Evolutionary conservation across 2,329 filamentous ascomycete species (phyloP), one percentile per base, ranked within the genome.

Genomic region (Colletotrichum incanum): DNA sequence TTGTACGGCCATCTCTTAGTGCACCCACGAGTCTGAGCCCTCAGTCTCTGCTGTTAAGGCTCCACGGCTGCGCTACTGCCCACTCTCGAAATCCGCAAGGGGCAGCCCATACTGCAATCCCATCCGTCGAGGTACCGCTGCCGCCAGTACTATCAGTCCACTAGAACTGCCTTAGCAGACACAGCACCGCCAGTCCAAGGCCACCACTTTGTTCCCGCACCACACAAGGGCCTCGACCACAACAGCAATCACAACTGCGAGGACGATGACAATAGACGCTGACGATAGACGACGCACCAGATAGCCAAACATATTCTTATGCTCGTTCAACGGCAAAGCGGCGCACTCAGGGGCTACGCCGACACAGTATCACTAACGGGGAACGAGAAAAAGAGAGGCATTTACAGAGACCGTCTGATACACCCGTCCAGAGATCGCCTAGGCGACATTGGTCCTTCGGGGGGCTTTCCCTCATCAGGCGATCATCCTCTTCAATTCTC

Each of bases 401-500:
- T 63, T 63, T 63, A 52, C 60, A 63, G 34, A 41, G 43, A 63
- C 60, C n/a, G 23, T 63, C 60, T 41, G 60, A 63, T 63, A 63
- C 60, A 26, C 60, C 37, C 31, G 47, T 23, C 61, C 23, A 65
- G 52, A 65, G 41, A 69, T 65, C 62, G 45, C 45, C 61, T 55
- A 59, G 52, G 62, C 52, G 43, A 65, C 66, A 41, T 55, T 52
- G 67, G 61, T 58, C 52, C 28, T 58, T 47, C 52, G 43, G 50
- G 45, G 65, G 43, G 26, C 41, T 26, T 70, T 70, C 54, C 62
- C 67, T 58, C 63, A 67, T 70, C 67, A 70, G 62, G 67, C 67
- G 54, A 70, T 60, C 55, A 47, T 60, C 55, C 54, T 54, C 43
- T 20, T 45, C 52, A 39, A 58, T 37, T 37, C 34, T 37, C 34